A percentile compares a stretch with the other conserved stretches of the same genome.
phyloP scores from a whole-genome alignment of 2,329 filamentous ascomycete species.

The Lithohypha guttulata region DNA sequence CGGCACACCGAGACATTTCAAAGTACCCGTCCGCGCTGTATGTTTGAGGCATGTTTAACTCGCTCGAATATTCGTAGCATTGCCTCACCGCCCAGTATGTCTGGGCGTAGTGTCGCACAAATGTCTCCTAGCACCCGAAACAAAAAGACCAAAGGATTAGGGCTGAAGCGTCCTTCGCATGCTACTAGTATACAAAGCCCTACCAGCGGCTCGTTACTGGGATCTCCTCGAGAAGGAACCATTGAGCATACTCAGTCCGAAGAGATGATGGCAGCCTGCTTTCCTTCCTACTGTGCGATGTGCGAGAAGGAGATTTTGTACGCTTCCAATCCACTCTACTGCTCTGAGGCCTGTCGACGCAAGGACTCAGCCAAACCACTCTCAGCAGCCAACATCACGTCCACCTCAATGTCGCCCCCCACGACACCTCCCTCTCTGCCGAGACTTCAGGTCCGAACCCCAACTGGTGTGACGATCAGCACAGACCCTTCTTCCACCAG shows the following conservation, averaged over 20 bases:
- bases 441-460: conserved; percentile 28
- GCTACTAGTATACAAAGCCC: background rate
- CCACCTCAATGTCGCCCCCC: conserved; percentile 22
- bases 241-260: conserved; percentile 20
- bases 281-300: conserved; percentile 40
- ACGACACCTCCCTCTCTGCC: conserved; percentile 29
- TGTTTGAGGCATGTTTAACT: too few species aligned
- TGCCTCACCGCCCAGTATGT: conserved; percentile 16
- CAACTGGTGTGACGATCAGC: conserved; percentile 24
- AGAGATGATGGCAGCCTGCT: conserved; percentile 31
- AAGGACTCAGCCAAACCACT: conserved; percentile 38
- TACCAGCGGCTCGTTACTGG: conserved; percentile 1
- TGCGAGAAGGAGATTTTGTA: conserved; percentile 56
- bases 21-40: too few species aligned
- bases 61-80: too few species aligned
- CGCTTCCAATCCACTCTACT: conserved; percentile 51
- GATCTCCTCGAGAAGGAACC: conserved; percentile 8
- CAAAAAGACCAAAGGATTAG: conserved; percentile 9
- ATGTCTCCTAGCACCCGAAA: conserved; percentile 5
- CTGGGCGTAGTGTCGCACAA: conserved; percentile 12
- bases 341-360: conserved; percentile 47
- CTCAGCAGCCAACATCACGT: conserved; percentile 28
- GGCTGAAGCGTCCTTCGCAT: conserved; percentile 13
- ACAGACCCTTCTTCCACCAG: conserved; percentile 23
- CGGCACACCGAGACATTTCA: too few species aligned